phyloP scores from a whole-genome alignment of 306 rosid genomes.

The Pterocarpus santalinus region DNA sequence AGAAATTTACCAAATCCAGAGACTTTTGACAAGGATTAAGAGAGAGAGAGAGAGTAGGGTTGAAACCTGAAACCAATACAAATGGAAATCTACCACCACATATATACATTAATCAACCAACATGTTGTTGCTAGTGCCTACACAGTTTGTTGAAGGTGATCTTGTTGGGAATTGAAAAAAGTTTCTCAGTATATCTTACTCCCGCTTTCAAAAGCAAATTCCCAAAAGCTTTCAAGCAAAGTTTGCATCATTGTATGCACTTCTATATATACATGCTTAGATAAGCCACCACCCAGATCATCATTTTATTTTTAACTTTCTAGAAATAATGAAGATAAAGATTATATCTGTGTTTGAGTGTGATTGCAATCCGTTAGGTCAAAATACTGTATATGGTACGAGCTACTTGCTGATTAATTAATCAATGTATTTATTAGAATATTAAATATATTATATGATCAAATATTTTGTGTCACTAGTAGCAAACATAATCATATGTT shows the following conservation, averaged over 20 bases:
- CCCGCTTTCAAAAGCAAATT: constrained; percentile 31
- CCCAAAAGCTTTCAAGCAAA: constrained; percentile 66
- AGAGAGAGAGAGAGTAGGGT: background rate
- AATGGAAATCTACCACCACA: constrained; percentile 28
- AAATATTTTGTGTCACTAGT: background rate
- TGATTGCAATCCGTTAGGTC: background rate
- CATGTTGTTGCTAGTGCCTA: background rate
- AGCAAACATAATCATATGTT: background rate
- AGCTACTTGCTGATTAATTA: background rate
- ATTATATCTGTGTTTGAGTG: background rate
- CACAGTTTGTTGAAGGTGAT: constrained; percentile 39
- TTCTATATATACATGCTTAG: background rate
- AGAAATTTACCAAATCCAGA: constrained; percentile 28
- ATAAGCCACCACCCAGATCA: constrained; percentile 13
- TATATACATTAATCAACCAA: constrained; percentile 37
- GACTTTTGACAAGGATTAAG: constrained; percentile 16
- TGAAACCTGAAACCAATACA: background rate
- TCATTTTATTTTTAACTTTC: background rate
- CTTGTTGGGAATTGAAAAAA: constrained; percentile 37
- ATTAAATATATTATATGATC: background rate
- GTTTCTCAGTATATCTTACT: constrained; percentile 16
- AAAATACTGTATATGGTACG: background rate
- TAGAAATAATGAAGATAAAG: background rate
- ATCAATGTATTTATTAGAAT: background rate
- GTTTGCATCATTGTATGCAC: constrained; percentile 58